A percentile compares a stretch with the other conserved stretches of the same genome.
These are phyloP conservation scores for Pseudopyrenochaeta lycopersici DNA, from an alignment of 2,329 filamentous ascomycete genomes.

Conservation along the genomic window DNA sequence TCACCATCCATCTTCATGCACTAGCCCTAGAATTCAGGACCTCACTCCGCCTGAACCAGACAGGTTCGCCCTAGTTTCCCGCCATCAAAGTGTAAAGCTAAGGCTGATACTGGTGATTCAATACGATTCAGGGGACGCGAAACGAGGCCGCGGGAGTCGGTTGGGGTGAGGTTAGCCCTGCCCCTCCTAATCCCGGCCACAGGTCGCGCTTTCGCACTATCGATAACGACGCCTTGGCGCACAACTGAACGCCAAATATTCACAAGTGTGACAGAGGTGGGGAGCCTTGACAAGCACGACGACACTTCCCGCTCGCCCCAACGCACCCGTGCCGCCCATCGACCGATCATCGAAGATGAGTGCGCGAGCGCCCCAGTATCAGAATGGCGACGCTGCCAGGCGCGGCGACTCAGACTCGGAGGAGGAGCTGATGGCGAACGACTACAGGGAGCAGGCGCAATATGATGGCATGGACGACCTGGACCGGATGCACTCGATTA, in stretches of 20 bases:
- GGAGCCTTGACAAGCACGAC: slow-evolving; percentile 21
- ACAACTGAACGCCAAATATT: slow-evolving; percentile 26
- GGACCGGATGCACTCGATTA: slow-evolving; percentile 70
- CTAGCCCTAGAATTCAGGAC: slow-evolving; percentile 14
- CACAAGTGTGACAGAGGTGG: slow-evolving; percentile 17
- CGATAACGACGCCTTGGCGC: slow-evolving; percentile 28
- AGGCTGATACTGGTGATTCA: slow-evolving; percentile 5
- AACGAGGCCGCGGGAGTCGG: not conserved
- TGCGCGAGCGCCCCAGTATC: slow-evolving; percentile 41
- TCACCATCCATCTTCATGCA: slow-evolving; percentile 1
- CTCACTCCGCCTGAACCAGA: slow-evolving; percentile 5
- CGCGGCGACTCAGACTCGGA: slow-evolving; percentile 89
- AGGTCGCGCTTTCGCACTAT: slow-evolving; percentile 9
- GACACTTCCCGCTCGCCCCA: slow-evolving; percentile 10
- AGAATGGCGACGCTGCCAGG: slow-evolving; percentile 50
- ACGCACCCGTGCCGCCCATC: slow-evolving; percentile 10
- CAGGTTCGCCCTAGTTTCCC: slow-evolving; percentile 13
- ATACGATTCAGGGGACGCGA: not conserved
- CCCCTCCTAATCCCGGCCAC: not conserved
- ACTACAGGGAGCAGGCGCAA: slow-evolving; percentile 94
- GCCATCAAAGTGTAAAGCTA: not conserved
- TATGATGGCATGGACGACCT: slow-evolving; percentile 88
- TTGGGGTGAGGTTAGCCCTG: not conserved
- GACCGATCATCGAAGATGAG: slow-evolving; percentile 26
- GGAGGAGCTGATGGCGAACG: slow-evolving; percentile 93